Percentiles rank a stretch among this genome's conserved stretches.
Evolutionary conservation across 192 early-diverging fungal species (phyloP).

Genomic region (Coemansia sp.): DNA sequence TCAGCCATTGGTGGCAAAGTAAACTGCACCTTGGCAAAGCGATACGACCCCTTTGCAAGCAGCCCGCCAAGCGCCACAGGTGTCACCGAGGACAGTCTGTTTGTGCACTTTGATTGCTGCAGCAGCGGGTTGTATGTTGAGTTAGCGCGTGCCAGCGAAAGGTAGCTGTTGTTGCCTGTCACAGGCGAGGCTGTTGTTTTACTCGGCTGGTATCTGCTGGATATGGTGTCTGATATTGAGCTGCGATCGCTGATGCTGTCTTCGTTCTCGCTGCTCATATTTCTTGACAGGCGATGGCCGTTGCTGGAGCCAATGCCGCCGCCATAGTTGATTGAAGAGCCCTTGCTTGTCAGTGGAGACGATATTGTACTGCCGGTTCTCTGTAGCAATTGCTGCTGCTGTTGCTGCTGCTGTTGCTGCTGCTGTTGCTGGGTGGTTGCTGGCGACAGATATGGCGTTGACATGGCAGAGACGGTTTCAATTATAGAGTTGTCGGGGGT

Average conservation of each 20-base stretch:
- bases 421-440: no score
- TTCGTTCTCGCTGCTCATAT: conserved; percentile 30
- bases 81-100: conserved; percentile 16
- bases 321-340: neutral
- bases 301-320: neutral
- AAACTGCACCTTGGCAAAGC: conserved; percentile 53
- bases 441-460: neutral
- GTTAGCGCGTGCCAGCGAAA: conserved; percentile 30
- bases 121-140: conserved; percentile 10
- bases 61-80: conserved; percentile 43
- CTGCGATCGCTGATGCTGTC: conserved; percentile 50
- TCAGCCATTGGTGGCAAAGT: conserved; percentile 40
- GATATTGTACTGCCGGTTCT: neutral
- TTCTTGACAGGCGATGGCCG: conserved; percentile 33
- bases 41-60: conserved; percentile 49
- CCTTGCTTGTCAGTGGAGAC: neutral
- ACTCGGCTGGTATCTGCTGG: conserved; percentile 39
- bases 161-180: conserved; percentile 7
- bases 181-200: conserved; percentile 15
- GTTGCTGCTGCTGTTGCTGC: no score
- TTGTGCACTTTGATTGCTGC: conserved; percentile 15
- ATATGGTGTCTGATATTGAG: conserved; percentile 49
- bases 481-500: neutral
- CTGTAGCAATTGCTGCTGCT: neutral
- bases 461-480: neutral